These are phyloP conservation scores for Pilobolus umbonatus DNA, from an alignment of 192 early-diverging fungal genomes.

Conservation along the genomic window DNA sequence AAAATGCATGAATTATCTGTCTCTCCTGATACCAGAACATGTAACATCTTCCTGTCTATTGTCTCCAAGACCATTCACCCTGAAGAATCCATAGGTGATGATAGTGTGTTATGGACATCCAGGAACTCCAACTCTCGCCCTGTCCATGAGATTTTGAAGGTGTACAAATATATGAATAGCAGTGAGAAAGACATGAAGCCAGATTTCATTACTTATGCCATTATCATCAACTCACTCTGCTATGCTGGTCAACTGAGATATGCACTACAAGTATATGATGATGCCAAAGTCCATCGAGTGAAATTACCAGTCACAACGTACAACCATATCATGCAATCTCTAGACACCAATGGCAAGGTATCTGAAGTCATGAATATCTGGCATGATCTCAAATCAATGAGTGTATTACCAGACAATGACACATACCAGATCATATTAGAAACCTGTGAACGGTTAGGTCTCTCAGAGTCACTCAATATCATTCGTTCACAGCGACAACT, in stretches of 20 bases:
- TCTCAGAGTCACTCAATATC: conserved; percentile 8
- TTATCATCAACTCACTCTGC: conserved; percentile 20
- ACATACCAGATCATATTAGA: conserved; percentile 25
- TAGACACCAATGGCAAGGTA: background rate
- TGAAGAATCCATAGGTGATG: background rate
- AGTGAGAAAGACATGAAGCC: background rate
- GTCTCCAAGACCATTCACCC: conserved; percentile 12
- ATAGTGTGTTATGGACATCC: background rate
- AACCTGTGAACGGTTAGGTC: conserved; percentile 17
- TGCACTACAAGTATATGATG: conserved; percentile 17
- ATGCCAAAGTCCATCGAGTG: background rate
- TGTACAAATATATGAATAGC: conserved; percentile 19
- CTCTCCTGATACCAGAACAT: conserved; percentile 18
- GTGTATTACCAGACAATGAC: conserved; percentile 6
- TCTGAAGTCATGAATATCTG: conserved; percentile 23
- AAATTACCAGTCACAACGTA: background rate
- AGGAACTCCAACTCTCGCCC: background rate
- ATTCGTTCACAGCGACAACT: conserved; percentile 17
- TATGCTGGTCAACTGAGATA: conserved; percentile 4
- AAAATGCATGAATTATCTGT: conserved; percentile 8
- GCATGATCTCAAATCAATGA: conserved; percentile 21
- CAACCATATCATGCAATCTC: conserved; percentile 9
- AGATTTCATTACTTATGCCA: conserved; percentile 29
- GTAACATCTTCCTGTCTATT: conserved; percentile 17
- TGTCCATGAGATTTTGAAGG: conserved; percentile 9